A percentile compares a stretch with the other conserved stretches of the same genome.
Conservation (phyloP, 345 rosid species). For the Populus deltoides region DNA sequence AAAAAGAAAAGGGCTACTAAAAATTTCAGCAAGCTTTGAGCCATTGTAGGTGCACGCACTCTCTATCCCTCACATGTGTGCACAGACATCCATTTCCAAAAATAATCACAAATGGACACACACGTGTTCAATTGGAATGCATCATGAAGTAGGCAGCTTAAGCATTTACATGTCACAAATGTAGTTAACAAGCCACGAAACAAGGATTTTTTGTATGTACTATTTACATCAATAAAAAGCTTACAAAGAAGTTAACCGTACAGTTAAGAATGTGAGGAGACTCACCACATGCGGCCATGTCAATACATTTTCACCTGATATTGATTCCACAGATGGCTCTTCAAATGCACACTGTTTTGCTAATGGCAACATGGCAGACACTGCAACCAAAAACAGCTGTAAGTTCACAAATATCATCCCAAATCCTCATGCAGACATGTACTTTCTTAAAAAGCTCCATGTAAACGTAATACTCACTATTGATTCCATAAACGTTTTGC, state of each 20-base stretch:
- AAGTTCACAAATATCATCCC: conserved; percentile 2
- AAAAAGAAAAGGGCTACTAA: too few species aligned
- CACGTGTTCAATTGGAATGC: not conserved
- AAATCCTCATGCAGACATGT: conserved; percentile 5
- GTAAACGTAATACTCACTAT: conserved; percentile 60
- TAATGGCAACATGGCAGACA: conserved; percentile 93
- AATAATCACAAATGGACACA: not conserved
- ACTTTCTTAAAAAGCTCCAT: not conserved
- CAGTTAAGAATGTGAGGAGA: conserved; percentile 18
- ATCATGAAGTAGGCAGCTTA: not conserved
- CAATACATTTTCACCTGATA: conserved; percentile 79
- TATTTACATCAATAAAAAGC: not conserved
- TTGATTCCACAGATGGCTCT: conserved; percentile 91
- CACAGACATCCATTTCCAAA: not conserved
- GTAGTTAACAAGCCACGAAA: not conserved
- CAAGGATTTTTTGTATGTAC: too few species aligned
- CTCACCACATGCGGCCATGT: conserved; percentile 93
- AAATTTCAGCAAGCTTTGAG: not conserved
- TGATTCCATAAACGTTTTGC: conserved; percentile 95
- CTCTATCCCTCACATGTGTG: not conserved
- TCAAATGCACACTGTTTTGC: conserved; percentile 96
- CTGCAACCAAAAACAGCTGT: conserved; percentile 40
- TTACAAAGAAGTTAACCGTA: not conserved
- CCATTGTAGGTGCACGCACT: not conserved
- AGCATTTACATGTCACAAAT: not conserved